phyloP scores from a whole-genome alignment of 805 yeast genomes.

The Candida schatavii region DNA sequence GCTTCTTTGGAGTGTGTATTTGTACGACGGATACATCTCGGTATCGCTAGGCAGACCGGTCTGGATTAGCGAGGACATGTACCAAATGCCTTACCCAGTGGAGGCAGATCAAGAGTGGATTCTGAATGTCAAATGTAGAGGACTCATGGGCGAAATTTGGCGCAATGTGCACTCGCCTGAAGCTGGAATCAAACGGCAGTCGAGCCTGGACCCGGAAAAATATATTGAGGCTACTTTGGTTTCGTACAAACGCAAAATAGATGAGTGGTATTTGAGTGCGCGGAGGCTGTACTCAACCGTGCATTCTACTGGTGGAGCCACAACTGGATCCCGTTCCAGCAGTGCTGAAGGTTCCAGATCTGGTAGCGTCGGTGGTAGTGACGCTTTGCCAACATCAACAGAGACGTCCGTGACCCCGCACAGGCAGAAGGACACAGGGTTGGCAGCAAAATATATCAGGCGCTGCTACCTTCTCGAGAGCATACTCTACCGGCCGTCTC shows the following conservation, averaged over 20 bases:
- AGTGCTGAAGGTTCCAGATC: no score
- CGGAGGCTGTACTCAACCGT: no score
- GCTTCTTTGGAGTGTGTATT: background rate
- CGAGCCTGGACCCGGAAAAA: background rate
- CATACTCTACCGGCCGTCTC: background rate
- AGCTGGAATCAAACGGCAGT: background rate
- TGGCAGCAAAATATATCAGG: background rate
- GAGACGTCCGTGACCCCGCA: no score
- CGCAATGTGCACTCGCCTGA: background rate
- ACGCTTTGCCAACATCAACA: no score
- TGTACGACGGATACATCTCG: background rate
- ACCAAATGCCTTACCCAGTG: background rate
- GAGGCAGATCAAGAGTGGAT: background rate
- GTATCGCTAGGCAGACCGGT: background rate
- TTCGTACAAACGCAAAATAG: background rate
- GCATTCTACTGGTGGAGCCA: no score
- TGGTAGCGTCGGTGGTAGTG: no score
- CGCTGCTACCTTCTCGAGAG: background rate
- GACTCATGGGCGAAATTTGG: background rate
- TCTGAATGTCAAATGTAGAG: background rate
- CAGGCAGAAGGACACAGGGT: background rate
- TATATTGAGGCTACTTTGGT: background rate
- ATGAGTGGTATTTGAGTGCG: background rate
- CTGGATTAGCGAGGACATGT: background rate
- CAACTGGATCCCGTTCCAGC: no score